These are phyloP conservation scores for Gnaphalium uliginosum DNA, from an alignment of 129 eudicot species.

Conservation along the genomic window DNA sequence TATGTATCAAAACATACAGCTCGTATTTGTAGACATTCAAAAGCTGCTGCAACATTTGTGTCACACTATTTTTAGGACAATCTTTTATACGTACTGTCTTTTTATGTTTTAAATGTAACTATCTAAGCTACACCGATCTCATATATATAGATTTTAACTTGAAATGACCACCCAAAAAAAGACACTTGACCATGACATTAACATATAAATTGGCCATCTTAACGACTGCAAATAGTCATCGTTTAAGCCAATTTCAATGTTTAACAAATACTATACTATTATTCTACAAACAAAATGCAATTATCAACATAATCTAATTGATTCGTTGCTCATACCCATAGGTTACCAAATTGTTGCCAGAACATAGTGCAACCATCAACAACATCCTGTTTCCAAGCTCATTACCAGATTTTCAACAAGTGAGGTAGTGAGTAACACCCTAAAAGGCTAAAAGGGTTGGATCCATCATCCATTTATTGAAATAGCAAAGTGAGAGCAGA, in stretches of 20 bases:
- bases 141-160: too few relatives aligned
- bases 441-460: too few relatives aligned
- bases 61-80: too few relatives aligned
- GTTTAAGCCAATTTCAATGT: not conserved
- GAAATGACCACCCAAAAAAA: too few relatives aligned
- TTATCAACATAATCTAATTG: not conserved
- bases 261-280: not conserved
- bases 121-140: too few relatives aligned
- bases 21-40: too few relatives aligned
- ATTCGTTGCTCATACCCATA: not conserved
- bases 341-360: too few relatives aligned
- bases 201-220: not conserved
- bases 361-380: not conserved
- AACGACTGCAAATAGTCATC: not conserved
- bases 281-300: not conserved
- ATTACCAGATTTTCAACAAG: slow-evolving; percentile 3
- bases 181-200: too few relatives aligned
- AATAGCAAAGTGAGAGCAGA: slow-evolving; percentile 2
- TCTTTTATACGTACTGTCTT: too few relatives aligned
- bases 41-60: too few relatives aligned
- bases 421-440: not conserved
- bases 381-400: not conserved
- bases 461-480: not conserved
- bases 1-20: too few relatives aligned
- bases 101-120: too few relatives aligned